A percentile compares a stretch with the other conserved stretches of the same genome.
These are phyloP conservation scores for Trypanosoma rangeli DNA, from an alignment of 208 protist species.

Conservation along the genomic window DNA sequence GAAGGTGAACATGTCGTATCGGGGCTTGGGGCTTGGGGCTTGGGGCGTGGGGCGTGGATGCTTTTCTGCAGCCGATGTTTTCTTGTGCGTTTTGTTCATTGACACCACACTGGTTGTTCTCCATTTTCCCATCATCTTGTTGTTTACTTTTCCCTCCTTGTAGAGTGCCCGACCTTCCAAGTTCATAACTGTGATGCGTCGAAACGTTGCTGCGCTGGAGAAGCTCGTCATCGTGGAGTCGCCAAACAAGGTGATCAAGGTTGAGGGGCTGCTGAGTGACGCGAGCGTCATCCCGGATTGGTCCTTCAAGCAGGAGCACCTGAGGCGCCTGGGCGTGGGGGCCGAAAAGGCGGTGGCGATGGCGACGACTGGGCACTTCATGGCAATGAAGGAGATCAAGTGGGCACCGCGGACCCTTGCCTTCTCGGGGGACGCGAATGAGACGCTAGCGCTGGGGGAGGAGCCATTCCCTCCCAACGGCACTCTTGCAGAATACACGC, in stretches of 20 bases:
- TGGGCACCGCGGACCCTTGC: conserved; percentile 51
- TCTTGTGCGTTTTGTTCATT: background rate
- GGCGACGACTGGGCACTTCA: conserved; percentile 89
- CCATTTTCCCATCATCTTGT: conserved; percentile 15
- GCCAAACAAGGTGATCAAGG: conserved; percentile 91
- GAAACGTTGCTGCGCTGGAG: conserved; percentile 51
- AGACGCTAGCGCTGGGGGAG: background rate
- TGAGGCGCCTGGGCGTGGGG: conserved; percentile 47
- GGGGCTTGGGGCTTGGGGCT: background rate
- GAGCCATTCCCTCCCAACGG: conserved; percentile 60
- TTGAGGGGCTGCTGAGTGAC: conserved; percentile 82
- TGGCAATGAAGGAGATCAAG: conserved; percentile 75
- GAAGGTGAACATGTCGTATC: background rate
- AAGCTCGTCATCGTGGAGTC: conserved; percentile 92
- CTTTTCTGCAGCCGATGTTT: background rate
- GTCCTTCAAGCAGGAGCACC: conserved; percentile 59
- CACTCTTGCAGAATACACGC: conserved; percentile 56
- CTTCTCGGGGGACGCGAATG: background rate
- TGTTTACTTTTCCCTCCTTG: conserved; percentile 8
- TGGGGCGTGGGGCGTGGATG: background rate
- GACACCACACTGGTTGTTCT: background rate
- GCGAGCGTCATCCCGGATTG: conserved; percentile 81
- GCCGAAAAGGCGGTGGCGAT: conserved; percentile 78
- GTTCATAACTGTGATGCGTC: conserved; percentile 48
- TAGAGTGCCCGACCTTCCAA: conserved; percentile 5